These are phyloP conservation scores for Alternaria sp. DNA, from an alignment of 2,329 filamentous ascomycete species.

Conservation along the genomic window DNA sequence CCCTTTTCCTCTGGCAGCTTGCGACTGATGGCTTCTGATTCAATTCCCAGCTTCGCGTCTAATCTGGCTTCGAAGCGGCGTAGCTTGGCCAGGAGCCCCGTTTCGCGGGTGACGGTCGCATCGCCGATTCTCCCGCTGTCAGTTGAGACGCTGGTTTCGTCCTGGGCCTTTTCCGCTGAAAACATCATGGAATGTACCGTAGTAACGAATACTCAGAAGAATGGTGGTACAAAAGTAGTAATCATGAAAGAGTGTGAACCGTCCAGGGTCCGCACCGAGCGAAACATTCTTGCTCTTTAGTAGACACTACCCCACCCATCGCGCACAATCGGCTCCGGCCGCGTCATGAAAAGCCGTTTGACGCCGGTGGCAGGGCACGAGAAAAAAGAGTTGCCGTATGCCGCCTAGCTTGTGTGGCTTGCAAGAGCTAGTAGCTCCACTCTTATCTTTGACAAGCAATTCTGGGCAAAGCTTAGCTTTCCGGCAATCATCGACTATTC, in stretches of 20 bases:
- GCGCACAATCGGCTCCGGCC: constrained; percentile 11
- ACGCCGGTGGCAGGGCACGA: constrained; percentile 3
- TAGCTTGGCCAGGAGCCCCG: constrained; percentile 25
- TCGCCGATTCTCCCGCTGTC: constrained; percentile 12
- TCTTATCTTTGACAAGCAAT: constrained; percentile 31
- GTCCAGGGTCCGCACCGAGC: not conserved
- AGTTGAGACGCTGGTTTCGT: constrained; percentile 22
- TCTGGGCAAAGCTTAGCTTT: constrained; percentile 22
- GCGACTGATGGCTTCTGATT: constrained; percentile 35
- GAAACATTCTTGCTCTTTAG: constrained; percentile 5
- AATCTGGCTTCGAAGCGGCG: constrained; percentile 30
- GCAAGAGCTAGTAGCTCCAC: constrained; percentile 18
- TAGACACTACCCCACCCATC: not conserved
- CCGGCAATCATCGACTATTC: not conserved
- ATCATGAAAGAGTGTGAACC: constrained; percentile 6
- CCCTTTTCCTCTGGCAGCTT: constrained; percentile 40
- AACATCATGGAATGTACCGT: not conserved
- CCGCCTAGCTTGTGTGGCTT: constrained; percentile 15
- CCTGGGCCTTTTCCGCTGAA: constrained; percentile 23
- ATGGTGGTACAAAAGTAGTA: not conserved
- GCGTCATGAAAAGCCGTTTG: constrained; percentile 19
- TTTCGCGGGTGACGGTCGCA: constrained; percentile 16
- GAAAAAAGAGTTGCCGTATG: constrained; percentile 17
- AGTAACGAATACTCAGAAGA: not conserved
- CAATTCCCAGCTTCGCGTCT: constrained; percentile 33